Percentiles rank a stretch among this genome's conserved stretches.
These are phyloP conservation scores for Cladosporium oxysporum DNA, from an alignment of 2,329 filamentous ascomycete species.

Conservation along the genomic window DNA sequence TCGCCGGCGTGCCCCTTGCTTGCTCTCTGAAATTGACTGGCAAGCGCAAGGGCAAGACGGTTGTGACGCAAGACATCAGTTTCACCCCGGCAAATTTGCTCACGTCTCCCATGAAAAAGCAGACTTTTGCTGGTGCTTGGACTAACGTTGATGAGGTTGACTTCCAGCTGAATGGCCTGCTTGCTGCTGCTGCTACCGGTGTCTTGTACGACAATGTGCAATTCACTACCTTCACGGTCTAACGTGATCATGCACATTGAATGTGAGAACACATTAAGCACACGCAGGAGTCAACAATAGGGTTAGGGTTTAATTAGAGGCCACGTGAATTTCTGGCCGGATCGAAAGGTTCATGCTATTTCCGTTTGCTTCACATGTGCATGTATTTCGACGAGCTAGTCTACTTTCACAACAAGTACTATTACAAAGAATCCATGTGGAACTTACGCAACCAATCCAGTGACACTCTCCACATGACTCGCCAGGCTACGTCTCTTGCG, in stretches of 20 bases:
- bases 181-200: slow-evolving; percentile 9
- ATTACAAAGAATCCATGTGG: not conserved
- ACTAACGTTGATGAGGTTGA: slow-evolving; percentile 12
- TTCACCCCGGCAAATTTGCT: not conserved
- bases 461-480: not conserved
- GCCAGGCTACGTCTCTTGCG: not conserved
- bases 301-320: not conserved
- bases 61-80: slow-evolving; percentile 4
- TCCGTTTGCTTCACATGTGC: not conserved
- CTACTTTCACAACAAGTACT: not conserved
- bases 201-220: slow-evolving; percentile 14
- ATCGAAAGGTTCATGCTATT: not conserved
- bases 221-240: slow-evolving; percentile 5
- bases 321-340: not conserved
- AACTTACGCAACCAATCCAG: not conserved
- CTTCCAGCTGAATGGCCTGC: not conserved
- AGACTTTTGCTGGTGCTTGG: slow-evolving; percentile 2
- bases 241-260: not conserved
- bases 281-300: not conserved
- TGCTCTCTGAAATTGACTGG: slow-evolving; percentile 1
- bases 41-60: slow-evolving; percentile 7
- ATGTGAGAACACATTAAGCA: not conserved
- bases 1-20: not conserved
- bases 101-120: not conserved
- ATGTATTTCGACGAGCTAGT: not conserved